phyloP scores from a whole-genome alignment of 768 basidiomycete species.

The Trametes punicea region DNA sequence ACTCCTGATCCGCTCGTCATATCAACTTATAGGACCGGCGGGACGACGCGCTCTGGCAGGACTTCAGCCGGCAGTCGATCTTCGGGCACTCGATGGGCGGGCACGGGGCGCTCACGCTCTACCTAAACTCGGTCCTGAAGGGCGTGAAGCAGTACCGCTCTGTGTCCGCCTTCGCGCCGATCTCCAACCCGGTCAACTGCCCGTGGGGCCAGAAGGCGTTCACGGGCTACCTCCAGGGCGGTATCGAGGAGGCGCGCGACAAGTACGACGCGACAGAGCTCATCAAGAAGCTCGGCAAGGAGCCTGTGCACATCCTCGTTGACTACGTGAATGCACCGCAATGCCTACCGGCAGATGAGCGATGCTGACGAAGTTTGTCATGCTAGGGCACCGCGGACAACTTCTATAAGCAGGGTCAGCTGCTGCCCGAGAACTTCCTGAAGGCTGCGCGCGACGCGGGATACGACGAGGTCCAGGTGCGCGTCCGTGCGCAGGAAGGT shows the following conservation, averaged over 20 bases:
- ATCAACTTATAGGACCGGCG: no score
- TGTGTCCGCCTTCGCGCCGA: constrained; percentile 84
- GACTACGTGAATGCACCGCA: constrained; percentile 63
- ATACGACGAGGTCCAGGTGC: constrained; percentile 70
- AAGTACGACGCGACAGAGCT: constrained; percentile 86
- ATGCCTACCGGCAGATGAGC: not conserved
- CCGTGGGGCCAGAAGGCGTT: constrained; percentile 96
- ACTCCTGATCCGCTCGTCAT: not conserved
- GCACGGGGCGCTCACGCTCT: constrained; percentile 89
- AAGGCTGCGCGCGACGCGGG: constrained; percentile 73
- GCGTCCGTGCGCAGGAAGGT: constrained; percentile 74
- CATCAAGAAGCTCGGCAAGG: constrained; percentile 52
- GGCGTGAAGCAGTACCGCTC: constrained; percentile 67
- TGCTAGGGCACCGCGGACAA: constrained; percentile 73
- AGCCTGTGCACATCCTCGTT: constrained; percentile 73
- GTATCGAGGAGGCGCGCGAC: constrained; percentile 68
- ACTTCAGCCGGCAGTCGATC: constrained; percentile 79
- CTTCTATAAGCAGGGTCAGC: constrained; percentile 82
- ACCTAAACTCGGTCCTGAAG: constrained; percentile 61
- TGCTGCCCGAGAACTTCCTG: constrained; percentile 87
- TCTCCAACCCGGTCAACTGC: constrained; percentile 80
- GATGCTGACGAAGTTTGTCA: not conserved
- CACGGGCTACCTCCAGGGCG: constrained; percentile 74
- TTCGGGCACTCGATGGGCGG: constrained; percentile 99
- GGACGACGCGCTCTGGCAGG: constrained; percentile 45